These are phyloP conservation scores for Glomus cerebriforme DNA, from an alignment of 192 early-diverging fungal species.

Conservation along the genomic window DNA sequence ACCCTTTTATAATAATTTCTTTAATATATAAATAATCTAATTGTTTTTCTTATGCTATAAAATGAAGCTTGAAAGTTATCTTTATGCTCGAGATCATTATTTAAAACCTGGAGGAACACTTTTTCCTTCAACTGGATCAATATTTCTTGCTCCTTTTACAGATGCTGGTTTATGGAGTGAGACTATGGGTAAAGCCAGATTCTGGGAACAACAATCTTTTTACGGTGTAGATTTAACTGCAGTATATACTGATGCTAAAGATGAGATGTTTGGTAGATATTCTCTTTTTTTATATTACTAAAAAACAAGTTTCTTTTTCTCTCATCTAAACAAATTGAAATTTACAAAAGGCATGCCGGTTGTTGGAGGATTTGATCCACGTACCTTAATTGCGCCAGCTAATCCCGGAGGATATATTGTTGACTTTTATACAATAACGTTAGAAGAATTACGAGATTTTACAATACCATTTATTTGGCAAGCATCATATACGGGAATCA, in stretches of 20 bases:
- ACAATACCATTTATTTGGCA: slow-evolving; percentile 83
- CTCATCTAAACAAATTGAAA: background rate
- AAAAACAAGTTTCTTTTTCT: background rate
- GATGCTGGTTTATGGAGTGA: slow-evolving; percentile 84
- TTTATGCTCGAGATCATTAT: slow-evolving; percentile 86
- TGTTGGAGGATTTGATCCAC: slow-evolving; percentile 90
- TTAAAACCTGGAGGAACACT: slow-evolving; percentile 92
- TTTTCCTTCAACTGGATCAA: slow-evolving; percentile 87
- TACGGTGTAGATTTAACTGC: slow-evolving; percentile 92
- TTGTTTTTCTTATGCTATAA: background rate
- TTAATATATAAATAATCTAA: background rate
- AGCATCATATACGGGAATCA: slow-evolving; percentile 81
- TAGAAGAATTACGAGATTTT: slow-evolving; percentile 81
- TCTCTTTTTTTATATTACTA: background rate
- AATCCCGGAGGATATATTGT: slow-evolving; percentile 59
- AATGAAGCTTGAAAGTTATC: slow-evolving; percentile 75
- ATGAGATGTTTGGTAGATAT: slow-evolving; percentile 80
- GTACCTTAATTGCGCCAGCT: slow-evolving; percentile 71
- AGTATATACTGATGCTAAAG: slow-evolving; percentile 78
- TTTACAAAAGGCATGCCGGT: slow-evolving; percentile 81
- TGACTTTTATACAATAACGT: slow-evolving; percentile 83
- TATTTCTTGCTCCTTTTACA: slow-evolving; percentile 85
- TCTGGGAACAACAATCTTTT: slow-evolving; percentile 86
- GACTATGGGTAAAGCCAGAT: slow-evolving; percentile 89
- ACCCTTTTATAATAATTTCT: background rate